Conservation (phyloP, 169 alveolate species). For the Plasmodium relictum region DNA sequence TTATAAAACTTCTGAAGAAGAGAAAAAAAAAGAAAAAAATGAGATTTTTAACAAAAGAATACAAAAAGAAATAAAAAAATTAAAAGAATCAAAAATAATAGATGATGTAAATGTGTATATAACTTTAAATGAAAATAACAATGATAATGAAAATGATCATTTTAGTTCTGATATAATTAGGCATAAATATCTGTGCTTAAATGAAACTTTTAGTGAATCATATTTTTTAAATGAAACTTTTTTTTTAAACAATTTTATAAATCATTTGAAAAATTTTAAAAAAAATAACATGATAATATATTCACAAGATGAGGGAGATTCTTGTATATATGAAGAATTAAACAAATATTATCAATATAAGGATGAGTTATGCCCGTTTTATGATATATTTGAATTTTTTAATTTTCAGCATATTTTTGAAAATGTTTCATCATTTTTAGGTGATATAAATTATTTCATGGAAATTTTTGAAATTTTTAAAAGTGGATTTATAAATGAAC, state of each 20-base stretch:
- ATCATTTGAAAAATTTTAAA: constrained; percentile 25
- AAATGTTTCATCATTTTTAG: constrained; percentile 24
- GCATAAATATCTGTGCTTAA: constrained; percentile 20
- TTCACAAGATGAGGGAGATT: not conserved
- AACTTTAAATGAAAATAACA: constrained; percentile 24
- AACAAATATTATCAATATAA: constrained; percentile 26
- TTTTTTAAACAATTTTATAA: constrained; percentile 47
- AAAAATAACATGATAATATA: not conserved
- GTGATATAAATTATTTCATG: constrained; percentile 35
- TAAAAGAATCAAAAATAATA: constrained; percentile 47
- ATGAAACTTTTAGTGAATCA: constrained; percentile 43
- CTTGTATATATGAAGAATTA: constrained; percentile 4
- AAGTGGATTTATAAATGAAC: constrained; percentile 57
- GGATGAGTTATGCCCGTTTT: constrained; percentile 50
- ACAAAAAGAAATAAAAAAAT: constrained; percentile 61
- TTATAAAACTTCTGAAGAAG: constrained; percentile 1
- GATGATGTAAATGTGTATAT: constrained; percentile 36
- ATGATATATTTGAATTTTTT: constrained; percentile 23
- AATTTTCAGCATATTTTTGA: constrained; percentile 28
- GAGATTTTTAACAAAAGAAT: constrained; percentile 59
- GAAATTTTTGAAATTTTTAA: constrained; percentile 55
- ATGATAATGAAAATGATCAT: not conserved
- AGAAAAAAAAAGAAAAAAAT: constrained; percentile 21
- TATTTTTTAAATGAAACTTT: constrained; percentile 39
- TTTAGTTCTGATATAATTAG: not conserved